Evolutionary conservation across 2,329 filamentous ascomycete genomes (phyloP).

Genomic region (Sclerotinia nivalis): DNA sequence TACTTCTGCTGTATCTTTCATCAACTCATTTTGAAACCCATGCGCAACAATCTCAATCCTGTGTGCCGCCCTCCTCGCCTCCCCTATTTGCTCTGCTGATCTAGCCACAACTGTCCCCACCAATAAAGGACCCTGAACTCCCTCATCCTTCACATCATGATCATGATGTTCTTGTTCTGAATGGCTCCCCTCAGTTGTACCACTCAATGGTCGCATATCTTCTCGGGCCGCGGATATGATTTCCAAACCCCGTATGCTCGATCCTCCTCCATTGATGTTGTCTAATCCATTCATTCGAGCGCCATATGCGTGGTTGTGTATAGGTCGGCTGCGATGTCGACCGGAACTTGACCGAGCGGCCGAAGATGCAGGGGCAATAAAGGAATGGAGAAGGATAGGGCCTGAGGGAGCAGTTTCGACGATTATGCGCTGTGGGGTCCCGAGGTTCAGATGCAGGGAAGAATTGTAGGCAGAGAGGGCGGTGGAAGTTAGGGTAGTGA

Average conservation of each 20-base stretch:
- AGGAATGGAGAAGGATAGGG: constrained; percentile 47
- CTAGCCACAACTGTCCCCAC: constrained; percentile 56
- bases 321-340: not conserved
- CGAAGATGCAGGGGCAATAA: constrained; percentile 44
- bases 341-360: not conserved
- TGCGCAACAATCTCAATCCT: constrained; percentile 56
- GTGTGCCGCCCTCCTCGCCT: constrained; percentile 55
- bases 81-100: constrained; percentile 49
- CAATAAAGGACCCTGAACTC: constrained; percentile 49
- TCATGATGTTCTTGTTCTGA: constrained; percentile 21
- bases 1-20: not conserved
- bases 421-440: constrained; percentile 57
- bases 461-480: constrained; percentile 56
- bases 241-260: constrained; percentile 11
- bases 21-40: constrained; percentile 57
- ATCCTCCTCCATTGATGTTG: not conserved
- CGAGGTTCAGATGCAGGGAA: constrained; percentile 54
- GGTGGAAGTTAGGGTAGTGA: constrained; percentile 54
- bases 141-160: constrained; percentile 24
- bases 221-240: constrained; percentile 29
- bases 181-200: constrained; percentile 26
- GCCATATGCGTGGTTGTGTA: not conserved
- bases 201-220: constrained; percentile 34
- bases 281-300: constrained; percentile 8
- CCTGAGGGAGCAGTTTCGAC: constrained; percentile 52